Evolutionary conservation across 148 eudicot genomes (phyloP), one percentile per base, ranked within the genome.

Genomic region (Vaccinium myrtillus): DNA sequence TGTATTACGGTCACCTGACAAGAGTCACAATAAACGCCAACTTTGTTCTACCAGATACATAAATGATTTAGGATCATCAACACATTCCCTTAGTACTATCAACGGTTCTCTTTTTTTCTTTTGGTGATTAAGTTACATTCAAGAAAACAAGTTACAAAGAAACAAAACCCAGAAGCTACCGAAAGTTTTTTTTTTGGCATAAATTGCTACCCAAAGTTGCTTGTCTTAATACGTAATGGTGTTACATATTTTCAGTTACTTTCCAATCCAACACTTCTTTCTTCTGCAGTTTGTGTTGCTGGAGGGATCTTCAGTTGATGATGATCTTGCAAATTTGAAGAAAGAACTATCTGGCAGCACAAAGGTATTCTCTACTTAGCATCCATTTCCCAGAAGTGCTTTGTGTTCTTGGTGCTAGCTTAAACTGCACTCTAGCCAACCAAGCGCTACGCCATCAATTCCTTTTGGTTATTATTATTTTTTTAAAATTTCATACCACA

Each of bases 251-350:
- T 36, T 67, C 77, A 76, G 70, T 36, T 49, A 61, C 77, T 76
- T 69, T 86, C 74, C 69, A 43, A 50, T 81, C 79, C 79, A 21
- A 65, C 83, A 65, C 19, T 71, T 84, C 71, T 69, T 69, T 83
- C 43, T 88, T 83, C 70, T 84, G 85, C 91, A 97, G 99, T 97
- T 97, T 93, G 98, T 98, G 8, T 48, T 95, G 89, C 90, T 97
- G 48, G 99, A 97, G 90, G 88, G 89, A 86, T 90, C 98, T 82
- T 95, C 98, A 36, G 98, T 95, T 54, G 99, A 97, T 73, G 98
- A 95, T 27, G 99, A 97, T 81, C 92, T 97, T 59, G 98, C 90
- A 73, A 87, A 65, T 88, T 89, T 97, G 91, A 97, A 92, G 91
- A 91, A 88, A 85, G 96, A 92, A 85, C 78, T 92, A 83, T 92